A percentile compares a stretch with the other conserved stretches of the same genome.
Evolutionary conservation across 2,329 filamentous ascomycete species (phyloP).

Genomic region (Chrysoporthe puriensis): DNA sequence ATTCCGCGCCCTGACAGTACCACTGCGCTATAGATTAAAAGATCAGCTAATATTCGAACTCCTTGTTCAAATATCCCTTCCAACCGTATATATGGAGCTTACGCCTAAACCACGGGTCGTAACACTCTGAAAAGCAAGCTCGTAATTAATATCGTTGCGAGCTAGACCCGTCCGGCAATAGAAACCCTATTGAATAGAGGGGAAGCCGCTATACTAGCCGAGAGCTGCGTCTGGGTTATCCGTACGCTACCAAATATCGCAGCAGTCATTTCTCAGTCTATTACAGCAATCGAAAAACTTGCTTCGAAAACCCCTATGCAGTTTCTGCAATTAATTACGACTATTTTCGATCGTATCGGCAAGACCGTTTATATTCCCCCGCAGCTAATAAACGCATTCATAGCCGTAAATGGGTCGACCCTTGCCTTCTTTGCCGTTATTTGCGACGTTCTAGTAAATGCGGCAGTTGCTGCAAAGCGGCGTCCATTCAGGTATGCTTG

Average conservation of each 20-base stretch:
- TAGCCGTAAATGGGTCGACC: constrained; percentile 62
- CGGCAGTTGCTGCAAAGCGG: constrained; percentile 55
- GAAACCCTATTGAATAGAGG: constrained; percentile 32
- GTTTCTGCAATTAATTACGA: constrained; percentile 36
- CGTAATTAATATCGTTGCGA: constrained; percentile 55
- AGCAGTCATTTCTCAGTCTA: constrained; percentile 38
- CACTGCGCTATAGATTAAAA: too few relatives aligned
- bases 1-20: too few relatives aligned
- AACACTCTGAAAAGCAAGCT: constrained; percentile 47
- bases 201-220: constrained; percentile 32
- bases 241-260: constrained; percentile 43
- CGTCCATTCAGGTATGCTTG: constrained; percentile 59
- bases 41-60: too few relatives aligned
- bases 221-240: constrained; percentile 34
- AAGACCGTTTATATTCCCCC: constrained; percentile 54
- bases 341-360: constrained; percentile 61
- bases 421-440: constrained; percentile 64
- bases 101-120: too few relatives aligned
- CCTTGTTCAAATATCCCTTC: too few relatives aligned
- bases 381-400: constrained; percentile 58
- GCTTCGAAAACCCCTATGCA: constrained; percentile 29
- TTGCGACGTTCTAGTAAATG: constrained; percentile 61
- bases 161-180: constrained; percentile 48
- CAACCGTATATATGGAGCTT: too few relatives aligned
- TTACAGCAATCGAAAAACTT: constrained; percentile 17